Conservation (phyloP, 2,329 filamentous ascomycete genomes). For the Cercospora zeae-maydis region DNA sequence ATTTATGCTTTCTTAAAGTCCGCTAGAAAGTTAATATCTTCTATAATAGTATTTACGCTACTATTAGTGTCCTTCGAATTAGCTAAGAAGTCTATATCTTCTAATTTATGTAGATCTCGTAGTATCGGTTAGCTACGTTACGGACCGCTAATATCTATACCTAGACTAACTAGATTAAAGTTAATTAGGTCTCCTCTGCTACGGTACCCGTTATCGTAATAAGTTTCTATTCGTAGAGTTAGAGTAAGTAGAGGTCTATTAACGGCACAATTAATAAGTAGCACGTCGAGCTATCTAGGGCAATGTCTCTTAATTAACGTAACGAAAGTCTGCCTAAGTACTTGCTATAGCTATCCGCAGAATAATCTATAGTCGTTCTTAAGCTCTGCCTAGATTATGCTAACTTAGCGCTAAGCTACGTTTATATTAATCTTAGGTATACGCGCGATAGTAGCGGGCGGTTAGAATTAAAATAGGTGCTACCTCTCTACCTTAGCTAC, state of each 20-base stretch:
- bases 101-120: not conserved
- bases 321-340: not conserved
- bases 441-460: not conserved
- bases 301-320: not conserved
- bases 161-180: not conserved
- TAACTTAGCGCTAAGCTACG: not conserved
- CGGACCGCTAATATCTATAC: not conserved
- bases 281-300: not conserved
- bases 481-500: not conserved
- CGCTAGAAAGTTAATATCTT: not conserved
- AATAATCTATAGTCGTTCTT: not conserved
- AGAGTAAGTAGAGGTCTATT: not conserved
- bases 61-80: not conserved
- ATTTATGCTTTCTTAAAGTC: not conserved
- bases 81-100: not conserved
- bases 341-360: not conserved
- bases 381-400: not conserved
- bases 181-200: not conserved
- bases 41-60: not conserved
- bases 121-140: not conserved
- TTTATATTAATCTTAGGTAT: not conserved
- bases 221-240: not conserved
- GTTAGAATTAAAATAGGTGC: not conserved
- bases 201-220: not conserved
- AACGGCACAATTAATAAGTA: not conserved